Evolutionary conservation across 2,329 filamentous ascomycete species (phyloP).

Genomic region (Huntiella decipiens): DNA sequence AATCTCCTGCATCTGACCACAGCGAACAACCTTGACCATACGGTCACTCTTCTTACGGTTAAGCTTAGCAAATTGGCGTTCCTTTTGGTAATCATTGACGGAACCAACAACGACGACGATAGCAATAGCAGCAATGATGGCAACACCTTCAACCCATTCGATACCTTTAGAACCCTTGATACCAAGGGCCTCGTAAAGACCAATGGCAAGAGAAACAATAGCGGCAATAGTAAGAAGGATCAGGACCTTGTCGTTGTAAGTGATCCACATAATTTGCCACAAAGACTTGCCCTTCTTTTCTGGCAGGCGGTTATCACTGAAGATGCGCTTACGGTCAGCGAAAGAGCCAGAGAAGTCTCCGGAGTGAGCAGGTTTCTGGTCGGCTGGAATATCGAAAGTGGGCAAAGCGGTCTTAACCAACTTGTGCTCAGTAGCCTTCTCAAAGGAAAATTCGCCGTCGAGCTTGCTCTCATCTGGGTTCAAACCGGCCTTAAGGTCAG

Average conservation of each 20-base stretch:
- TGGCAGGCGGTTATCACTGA: constrained; percentile 51
- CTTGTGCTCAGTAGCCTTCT: constrained; percentile 37
- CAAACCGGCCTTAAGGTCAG: constrained; percentile 52
- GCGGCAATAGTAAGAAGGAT: constrained; percentile 54
- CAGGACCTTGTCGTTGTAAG: constrained; percentile 67
- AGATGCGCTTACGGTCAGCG: constrained; percentile 49
- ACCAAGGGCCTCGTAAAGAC: constrained; percentile 57
- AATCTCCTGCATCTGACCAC: constrained; percentile 49
- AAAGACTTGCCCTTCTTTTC: constrained; percentile 58
- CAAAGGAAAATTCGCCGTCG: constrained; percentile 48
- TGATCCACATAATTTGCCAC: constrained; percentile 59
- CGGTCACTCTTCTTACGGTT: constrained; percentile 68
- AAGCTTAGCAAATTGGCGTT: constrained; percentile 58
- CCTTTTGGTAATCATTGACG: constrained; percentile 64
- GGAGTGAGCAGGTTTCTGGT: constrained; percentile 6
- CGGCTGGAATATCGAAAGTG: not conserved
- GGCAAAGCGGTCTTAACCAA: constrained; percentile 16
- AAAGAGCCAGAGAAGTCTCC: constrained; percentile 23
- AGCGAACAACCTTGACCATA: constrained; percentile 50
- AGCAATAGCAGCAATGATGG: constrained; percentile 60
- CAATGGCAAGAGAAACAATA: constrained; percentile 52
- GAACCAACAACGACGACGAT: constrained; percentile 64
- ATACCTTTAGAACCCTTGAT: constrained; percentile 34
- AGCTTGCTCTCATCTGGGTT: constrained; percentile 55
- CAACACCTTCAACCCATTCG: constrained; percentile 68